Percentiles rank a stretch among this genome's conserved stretches.
phyloP scores from a whole-genome alignment of 1,284 basidiomycete genomes.

The Marasmius oreades region DNA sequence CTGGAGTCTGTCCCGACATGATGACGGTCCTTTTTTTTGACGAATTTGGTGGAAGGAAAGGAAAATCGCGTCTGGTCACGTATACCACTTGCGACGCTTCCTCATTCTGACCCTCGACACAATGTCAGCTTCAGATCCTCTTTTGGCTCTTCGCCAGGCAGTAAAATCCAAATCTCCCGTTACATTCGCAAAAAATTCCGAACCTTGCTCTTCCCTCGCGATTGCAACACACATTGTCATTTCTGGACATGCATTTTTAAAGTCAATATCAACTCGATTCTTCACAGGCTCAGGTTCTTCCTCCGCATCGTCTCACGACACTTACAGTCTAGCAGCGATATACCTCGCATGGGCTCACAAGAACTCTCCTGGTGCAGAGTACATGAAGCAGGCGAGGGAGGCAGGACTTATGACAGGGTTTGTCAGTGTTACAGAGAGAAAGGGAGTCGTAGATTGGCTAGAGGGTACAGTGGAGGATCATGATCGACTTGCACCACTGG shows the following conservation, averaged over 20 bases:
- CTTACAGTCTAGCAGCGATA: slow-evolving; percentile 77
- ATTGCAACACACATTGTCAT: slow-evolving; percentile 1
- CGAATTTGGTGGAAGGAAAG: background rate
- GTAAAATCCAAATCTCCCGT: background rate
- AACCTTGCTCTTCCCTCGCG: background rate
- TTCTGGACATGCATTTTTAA: background rate
- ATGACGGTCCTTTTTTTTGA: background rate
- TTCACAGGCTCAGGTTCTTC: background rate
- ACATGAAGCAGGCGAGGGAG: slow-evolving; percentile 81
- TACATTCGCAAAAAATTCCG: background rate
- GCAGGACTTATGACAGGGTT: slow-evolving; percentile 70
- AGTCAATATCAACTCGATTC: slow-evolving; percentile 1
- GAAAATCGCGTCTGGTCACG: slow-evolving; percentile 7
- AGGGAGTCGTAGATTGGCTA: slow-evolving; percentile 80
- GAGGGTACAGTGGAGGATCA: slow-evolving; percentile 59
- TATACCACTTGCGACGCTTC: background rate
- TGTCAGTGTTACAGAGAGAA: slow-evolving; percentile 84
- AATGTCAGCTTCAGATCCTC: slow-evolving; percentile 6
- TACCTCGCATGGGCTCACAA: slow-evolving; percentile 77
- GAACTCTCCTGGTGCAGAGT: slow-evolving; percentile 75
- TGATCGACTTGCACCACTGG: background rate
- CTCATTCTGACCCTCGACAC: background rate
- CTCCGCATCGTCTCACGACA: slow-evolving; percentile 35
- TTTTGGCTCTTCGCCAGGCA: slow-evolving; percentile 1
- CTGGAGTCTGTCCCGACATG: slow-evolving; percentile 61